These are phyloP conservation scores for Lepidopterella palustris DNA, from an alignment of 495 filamentous ascomycete species.

Conservation along the genomic window DNA sequence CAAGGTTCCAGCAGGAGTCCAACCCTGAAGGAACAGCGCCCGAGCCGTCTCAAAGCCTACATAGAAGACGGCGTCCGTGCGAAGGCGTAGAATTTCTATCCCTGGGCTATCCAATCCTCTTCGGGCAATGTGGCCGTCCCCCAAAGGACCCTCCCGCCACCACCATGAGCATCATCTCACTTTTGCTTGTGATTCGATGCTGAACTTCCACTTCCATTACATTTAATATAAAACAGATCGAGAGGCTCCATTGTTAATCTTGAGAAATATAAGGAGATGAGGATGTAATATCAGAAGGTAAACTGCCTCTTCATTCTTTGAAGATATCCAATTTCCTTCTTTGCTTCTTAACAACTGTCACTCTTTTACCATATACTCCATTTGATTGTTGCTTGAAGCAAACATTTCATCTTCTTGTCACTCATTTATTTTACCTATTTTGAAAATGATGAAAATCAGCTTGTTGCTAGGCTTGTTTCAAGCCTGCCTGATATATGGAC, in stretches of 20 bases:
- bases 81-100: neutral
- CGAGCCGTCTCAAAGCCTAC: neutral
- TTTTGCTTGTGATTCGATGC: neutral
- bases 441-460: constrained; percentile 16
- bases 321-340: neutral
- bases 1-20: neutral
- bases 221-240: neutral
- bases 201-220: neutral
- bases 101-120: neutral
- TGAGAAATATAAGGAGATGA: neutral
- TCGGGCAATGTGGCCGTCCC: neutral
- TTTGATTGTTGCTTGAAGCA: constrained; percentile 3
- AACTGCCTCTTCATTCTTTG: constrained; percentile 5
- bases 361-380: constrained; percentile 5
- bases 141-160: no score
- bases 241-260: constrained; percentile 1
- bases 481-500: constrained; percentile 11
- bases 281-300: neutral
- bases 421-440: neutral
- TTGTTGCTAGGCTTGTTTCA: constrained; percentile 18
- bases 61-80: neutral
- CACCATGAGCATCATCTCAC: neutral
- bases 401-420: constrained; percentile 1
- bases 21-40: neutral
- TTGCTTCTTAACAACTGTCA: neutral